Base-by-base conservation (phyloP, 768 basidiomycete genomes). In the Neoboletus magnificus region DNA sequence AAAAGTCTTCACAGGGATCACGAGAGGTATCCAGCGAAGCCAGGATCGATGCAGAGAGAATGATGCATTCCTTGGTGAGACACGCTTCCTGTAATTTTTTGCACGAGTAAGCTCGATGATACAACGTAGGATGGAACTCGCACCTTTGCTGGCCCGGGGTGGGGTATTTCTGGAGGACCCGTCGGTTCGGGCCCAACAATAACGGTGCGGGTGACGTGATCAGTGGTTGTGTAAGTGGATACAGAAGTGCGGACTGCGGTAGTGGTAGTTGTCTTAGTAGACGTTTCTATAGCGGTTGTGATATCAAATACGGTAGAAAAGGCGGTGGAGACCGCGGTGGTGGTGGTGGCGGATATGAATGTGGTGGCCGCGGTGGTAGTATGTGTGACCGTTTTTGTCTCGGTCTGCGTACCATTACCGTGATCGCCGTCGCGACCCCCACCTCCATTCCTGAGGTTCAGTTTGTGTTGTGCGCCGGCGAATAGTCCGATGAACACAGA, bases 1-100 rank as follows among this genome's bases (percentile, higher is more conserved):
- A 98, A 70, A 98, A 97, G 72, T 93, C 88, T 62, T 98, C 91
- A 71, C 97, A 99, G 0, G 97, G 97, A 67, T 98, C 93, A 61
- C 88, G 80, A 10, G 84, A 76, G 11, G 80, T 80, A 66, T 99
- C 95, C 22, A 98, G 72, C 1, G 84, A 84, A 20, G 86, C 82
- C 15, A 98, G 74, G 55, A 99, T 89, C 0, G 85, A 80, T 1
- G 92, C 89, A 11, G 96, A 86, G 13, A 96, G 79, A 33, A 84
- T 73, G 48, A 98, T 86, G 67, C 97, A 99, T 58, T 86, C 81
- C 5, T 86, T 67, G 13, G 87, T 85, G 27, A 90, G 69, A 74
- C 97, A 99, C 5, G 79, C 67, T 57, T 82, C 77, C 85, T 90
- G 59, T 37, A 40, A 59, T 55, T 18, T 48, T 48, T 37, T 45